These are phyloP conservation scores for Ramularia endophylla DNA, from an alignment of 2,329 filamentous ascomycete species.

Conservation along the genomic window DNA sequence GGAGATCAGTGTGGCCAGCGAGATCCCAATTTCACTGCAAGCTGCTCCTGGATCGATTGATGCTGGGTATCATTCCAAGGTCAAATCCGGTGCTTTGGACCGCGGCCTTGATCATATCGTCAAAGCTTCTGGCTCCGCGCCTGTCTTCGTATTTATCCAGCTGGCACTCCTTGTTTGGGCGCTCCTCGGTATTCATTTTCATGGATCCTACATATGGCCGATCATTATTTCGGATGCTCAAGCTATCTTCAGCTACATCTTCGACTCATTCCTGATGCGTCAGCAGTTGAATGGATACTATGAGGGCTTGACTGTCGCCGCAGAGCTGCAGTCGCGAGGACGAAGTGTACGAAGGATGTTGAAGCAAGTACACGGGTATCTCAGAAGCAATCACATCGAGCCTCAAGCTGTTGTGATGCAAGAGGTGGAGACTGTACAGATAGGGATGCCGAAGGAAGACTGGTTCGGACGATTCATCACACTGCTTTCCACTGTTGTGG, in stretches of 20 bases:
- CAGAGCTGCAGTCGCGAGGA: slow-evolving; percentile 2
- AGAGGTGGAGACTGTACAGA: not conserved
- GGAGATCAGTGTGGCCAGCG: too few relatives aligned
- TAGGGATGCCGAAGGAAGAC: slow-evolving; percentile 2
- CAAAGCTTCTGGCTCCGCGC: slow-evolving; percentile 6
- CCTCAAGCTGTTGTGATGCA: not conserved
- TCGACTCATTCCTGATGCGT: slow-evolving; percentile 30
- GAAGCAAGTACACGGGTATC: not conserved
- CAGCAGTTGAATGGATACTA: slow-evolving; percentile 17
- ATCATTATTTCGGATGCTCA: slow-evolving; percentile 30
- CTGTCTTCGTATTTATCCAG: slow-evolving; percentile 9
- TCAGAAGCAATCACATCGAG: not conserved
- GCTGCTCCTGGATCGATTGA: too few relatives aligned
- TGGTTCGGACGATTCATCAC: slow-evolving; percentile 1
- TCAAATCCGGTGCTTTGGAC: slow-evolving; percentile 6
- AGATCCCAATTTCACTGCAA: too few relatives aligned
- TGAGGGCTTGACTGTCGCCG: slow-evolving; percentile 1
- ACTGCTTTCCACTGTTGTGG: slow-evolving; percentile 1
- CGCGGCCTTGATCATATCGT: slow-evolving; percentile 10
- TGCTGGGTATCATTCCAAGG: slow-evolving; percentile 38
- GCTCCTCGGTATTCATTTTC: too few relatives aligned
- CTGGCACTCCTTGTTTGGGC: slow-evolving; percentile 23
- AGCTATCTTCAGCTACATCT: slow-evolving; percentile 30
- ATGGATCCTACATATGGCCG: slow-evolving; percentile 25
- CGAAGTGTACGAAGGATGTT: slow-evolving; percentile 1